Percentiles rank a stretch among this genome's conserved stretches.
phyloP scores from a whole-genome alignment of 2,329 filamentous ascomycete species.

The Aureobasidium sp. region DNA sequence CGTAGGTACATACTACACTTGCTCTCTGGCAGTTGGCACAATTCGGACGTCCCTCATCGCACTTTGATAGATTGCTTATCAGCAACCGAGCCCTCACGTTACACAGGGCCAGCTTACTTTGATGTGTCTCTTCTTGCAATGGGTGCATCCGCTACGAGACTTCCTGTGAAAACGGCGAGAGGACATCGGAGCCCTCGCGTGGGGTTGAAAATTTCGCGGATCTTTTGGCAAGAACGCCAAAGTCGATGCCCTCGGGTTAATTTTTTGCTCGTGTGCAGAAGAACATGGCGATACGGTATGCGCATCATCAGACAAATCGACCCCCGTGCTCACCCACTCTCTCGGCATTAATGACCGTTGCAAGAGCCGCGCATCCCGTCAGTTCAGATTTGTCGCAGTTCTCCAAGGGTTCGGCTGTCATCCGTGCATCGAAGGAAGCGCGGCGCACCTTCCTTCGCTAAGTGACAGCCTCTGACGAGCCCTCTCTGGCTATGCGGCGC shows the following conservation, averaged over 20 bases:
- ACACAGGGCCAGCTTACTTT: conserved; percentile 19
- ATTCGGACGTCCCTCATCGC: conserved; percentile 22
- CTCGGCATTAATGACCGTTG: background rate
- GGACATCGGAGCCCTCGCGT: conserved; percentile 16
- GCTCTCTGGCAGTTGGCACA: conserved; percentile 24
- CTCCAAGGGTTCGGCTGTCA: background rate
- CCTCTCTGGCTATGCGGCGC: background rate
- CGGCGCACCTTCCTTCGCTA: background rate
- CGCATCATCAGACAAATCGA: background rate
- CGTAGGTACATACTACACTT: conserved; percentile 20
- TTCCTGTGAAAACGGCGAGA: conserved; percentile 24
- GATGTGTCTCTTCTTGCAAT: conserved; percentile 24
- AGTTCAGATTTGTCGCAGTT: background rate
- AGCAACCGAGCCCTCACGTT: background rate
- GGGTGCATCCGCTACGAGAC: conserved; percentile 20
- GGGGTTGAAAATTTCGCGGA: background rate
- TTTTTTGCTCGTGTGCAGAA: background rate
- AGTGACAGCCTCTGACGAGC: background rate
- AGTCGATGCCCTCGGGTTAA: background rate
- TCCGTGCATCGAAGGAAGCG: conserved; percentile 2
- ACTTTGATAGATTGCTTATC: conserved; percentile 18
- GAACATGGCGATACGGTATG: background rate
- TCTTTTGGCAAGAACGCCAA: background rate
- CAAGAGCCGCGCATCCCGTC: background rate
- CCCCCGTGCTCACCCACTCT: background rate